Evolutionary conservation across 495 filamentous ascomycete species (phyloP), one percentile per base, ranked within the genome.

Genomic region (Daldinia loculata): DNA sequence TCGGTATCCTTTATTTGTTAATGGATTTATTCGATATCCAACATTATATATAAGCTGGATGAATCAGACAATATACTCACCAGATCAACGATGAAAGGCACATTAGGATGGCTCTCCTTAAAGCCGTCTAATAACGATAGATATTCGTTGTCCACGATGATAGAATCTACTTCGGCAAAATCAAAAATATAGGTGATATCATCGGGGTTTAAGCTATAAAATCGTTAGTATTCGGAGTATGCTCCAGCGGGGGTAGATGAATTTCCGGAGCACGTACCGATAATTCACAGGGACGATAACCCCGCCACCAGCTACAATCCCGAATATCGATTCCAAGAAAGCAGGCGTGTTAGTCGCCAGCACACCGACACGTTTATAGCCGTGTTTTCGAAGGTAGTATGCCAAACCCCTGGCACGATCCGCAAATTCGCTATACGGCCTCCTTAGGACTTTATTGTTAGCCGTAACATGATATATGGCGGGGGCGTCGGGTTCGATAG

Each of bases 321-420:
- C 95, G 73, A 94, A 99, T 55, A 98, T 90, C 2, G 88, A 84
- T 80, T 98, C 95, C 19, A 98, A 81, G 77, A 98, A 98, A 0
- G 93, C 95, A 3, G 95, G 95, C 5, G 95, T 99, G 77, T 99
- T 99, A 1, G 96, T 90, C 22, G 88, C 89, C 4, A 99, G 84
- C 41, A 99, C 89, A 5, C 95, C 95, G 2, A 90, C 86, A 62
- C 91, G 86, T 75, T 87, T 90, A 72, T 86, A 87, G 7, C 84
- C 84, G 61, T 90, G 85, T 75, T 92, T 91, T 51, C 85, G 86
- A 56, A 98, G 78, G 77, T 90, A 98, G 78, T 95, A 98, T 8
- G 92, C 94, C 22, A 99, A 79, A 0, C 96, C 95, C 38, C 91
- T 80, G 0, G 95, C 91, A 7, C 96, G 90, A 71, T 95, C 91